These are phyloP conservation scores for Lachancea mirantina DNA, from an alignment of 805 yeast genomes.

Conservation along the genomic window DNA sequence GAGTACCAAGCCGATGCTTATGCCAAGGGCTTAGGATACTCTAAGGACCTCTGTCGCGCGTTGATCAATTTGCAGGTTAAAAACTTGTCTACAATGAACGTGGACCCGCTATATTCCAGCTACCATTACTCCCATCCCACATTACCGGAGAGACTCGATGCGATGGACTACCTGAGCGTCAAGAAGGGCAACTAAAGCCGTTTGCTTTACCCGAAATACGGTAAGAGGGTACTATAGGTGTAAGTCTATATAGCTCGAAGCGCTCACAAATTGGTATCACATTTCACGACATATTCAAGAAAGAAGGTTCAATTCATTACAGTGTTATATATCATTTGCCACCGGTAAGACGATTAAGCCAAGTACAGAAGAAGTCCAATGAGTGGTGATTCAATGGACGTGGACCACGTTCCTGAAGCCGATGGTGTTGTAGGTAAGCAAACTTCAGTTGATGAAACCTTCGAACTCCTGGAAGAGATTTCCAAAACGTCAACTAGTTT, in stretches of 20 bases:
- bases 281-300: too few relatives aligned
- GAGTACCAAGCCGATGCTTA: slow-evolving; percentile 92
- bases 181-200: slow-evolving; percentile 24
- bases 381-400: slow-evolving; percentile 21
- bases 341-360: neutral
- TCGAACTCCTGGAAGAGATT: slow-evolving; percentile 30
- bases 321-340: too few relatives aligned
- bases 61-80: slow-evolving; percentile 71
- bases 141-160: slow-evolving; percentile 77
- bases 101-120: slow-evolving; percentile 83
- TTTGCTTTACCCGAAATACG: too few relatives aligned
- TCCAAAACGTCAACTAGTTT: slow-evolving; percentile 58
- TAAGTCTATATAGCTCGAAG: too few relatives aligned
- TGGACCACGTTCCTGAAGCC: slow-evolving; percentile 12
- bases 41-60: slow-evolving; percentile 59
- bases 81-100: slow-evolving; percentile 79
- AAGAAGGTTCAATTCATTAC: too few relatives aligned
- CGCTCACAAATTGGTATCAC: too few relatives aligned
- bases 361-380: slow-evolving; percentile 5
- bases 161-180: slow-evolving; percentile 45
- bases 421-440: slow-evolving; percentile 21
- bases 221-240: too few relatives aligned
- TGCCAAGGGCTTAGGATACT: slow-evolving; percentile 70
- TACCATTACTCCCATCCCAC: slow-evolving; percentile 91
- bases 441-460: slow-evolving; percentile 27